Percentiles rank a stretch among this genome's conserved stretches.
Conservation (phyloP, 768 basidiomycete genomes). For the Harrya chromipes region DNA sequence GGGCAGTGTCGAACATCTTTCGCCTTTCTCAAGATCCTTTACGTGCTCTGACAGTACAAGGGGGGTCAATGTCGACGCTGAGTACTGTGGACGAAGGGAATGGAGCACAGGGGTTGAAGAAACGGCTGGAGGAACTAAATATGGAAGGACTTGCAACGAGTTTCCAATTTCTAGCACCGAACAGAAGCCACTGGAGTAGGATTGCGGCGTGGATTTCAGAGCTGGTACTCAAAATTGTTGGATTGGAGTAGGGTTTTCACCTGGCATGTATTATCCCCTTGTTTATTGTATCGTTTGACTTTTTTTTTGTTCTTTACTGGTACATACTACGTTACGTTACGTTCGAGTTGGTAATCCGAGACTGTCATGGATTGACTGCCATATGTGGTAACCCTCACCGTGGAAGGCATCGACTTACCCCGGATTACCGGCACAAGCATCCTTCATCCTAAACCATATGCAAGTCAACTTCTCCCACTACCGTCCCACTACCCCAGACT, state of each 20-base stretch:
- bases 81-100: slow-evolving; percentile 57
- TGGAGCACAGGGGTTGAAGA: slow-evolving; percentile 42
- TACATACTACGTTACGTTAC: slow-evolving; percentile 14
- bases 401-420: neutral
- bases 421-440: neutral
- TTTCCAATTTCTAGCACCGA: slow-evolving; percentile 65
- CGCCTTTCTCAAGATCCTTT: slow-evolving; percentile 59
- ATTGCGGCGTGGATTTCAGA: slow-evolving; percentile 77
- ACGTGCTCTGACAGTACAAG: slow-evolving; percentile 38
- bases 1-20: slow-evolving; percentile 73
- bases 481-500: slow-evolving; percentile 47
- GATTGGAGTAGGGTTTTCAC: slow-evolving; percentile 26
- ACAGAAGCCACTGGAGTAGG: slow-evolving; percentile 52
- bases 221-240: slow-evolving; percentile 50
- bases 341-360: slow-evolving; percentile 5
- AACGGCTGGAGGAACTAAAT: slow-evolving; percentile 59
- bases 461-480: slow-evolving; percentile 22
- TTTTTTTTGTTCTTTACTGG: neutral
- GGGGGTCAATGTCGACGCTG: slow-evolving; percentile 61
- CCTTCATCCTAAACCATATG: slow-evolving; percentile 19
- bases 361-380: slow-evolving; percentile 5
- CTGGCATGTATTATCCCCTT: slow-evolving; percentile 18
- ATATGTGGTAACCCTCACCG: slow-evolving; percentile 21
- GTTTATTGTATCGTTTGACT: slow-evolving; percentile 8
- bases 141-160: slow-evolving; percentile 76